Evolutionary conservation across 345 rosid species (phyloP).

Genomic region (Gossypioides kirkii): DNA sequence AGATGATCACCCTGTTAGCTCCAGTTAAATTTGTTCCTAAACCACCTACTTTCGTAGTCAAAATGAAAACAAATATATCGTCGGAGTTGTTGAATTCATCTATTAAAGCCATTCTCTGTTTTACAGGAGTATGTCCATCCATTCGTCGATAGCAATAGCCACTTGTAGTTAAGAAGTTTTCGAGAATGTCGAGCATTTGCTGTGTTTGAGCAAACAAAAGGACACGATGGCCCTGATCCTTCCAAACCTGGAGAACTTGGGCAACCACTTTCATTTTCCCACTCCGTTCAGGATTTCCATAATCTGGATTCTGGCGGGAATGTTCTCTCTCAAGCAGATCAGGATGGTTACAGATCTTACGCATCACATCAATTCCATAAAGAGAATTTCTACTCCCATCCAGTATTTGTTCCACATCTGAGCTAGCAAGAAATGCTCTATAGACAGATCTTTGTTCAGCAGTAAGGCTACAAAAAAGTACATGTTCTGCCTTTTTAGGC

Average conservation of each 20-base stretch:
- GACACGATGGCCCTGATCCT: constrained; percentile 85
- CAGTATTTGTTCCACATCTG: constrained; percentile 87
- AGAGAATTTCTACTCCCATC: constrained; percentile 78
- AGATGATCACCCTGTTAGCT: constrained; percentile 91
- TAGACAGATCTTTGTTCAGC: constrained; percentile 77
- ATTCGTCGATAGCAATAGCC: constrained; percentile 81
- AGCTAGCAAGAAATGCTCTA: constrained; percentile 95
- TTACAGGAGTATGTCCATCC: constrained; percentile 91
- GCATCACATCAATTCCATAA: constrained; percentile 97
- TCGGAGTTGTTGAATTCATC: constrained; percentile 78
- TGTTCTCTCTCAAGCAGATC: constrained; percentile 97
- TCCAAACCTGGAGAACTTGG: constrained; percentile 84
- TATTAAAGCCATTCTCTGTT: constrained; percentile 93
- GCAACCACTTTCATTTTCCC: constrained; percentile 92
- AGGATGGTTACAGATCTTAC: constrained; percentile 98
- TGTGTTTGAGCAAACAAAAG: constrained; percentile 93
- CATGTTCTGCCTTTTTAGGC: constrained; percentile 89
- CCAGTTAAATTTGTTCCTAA: constrained; percentile 96
- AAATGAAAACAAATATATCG: constrained; percentile 73
- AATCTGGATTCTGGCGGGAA: constrained; percentile 64
- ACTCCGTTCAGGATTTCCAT: constrained; percentile 89
- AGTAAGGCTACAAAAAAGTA: constrained; percentile 94
- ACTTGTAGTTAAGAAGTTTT: constrained; percentile 57
- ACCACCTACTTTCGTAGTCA: constrained; percentile 96
- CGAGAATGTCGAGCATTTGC: constrained; percentile 96